A percentile compares a stretch with the other conserved stretches of the same genome.
These are phyloP conservation scores for Syzygium syzygioides DNA, from an alignment of 441 rosid genomes.

Conservation along the genomic window DNA sequence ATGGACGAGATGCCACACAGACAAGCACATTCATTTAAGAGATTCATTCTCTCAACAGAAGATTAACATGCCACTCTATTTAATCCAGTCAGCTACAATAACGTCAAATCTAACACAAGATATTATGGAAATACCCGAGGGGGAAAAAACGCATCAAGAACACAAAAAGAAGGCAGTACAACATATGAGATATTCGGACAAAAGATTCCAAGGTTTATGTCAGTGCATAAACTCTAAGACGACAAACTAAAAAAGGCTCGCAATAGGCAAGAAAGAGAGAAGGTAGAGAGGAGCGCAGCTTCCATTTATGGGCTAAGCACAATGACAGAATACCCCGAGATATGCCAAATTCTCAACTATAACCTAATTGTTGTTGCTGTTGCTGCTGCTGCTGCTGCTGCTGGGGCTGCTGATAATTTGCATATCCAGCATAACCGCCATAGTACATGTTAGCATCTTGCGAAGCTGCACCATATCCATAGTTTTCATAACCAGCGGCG, in stretches of 20 bases:
- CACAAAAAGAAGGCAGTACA: not conserved
- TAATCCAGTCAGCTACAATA: not conserved
- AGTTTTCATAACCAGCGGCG: not conserved
- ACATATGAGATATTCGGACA: not conserved
- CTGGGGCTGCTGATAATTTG: not conserved
- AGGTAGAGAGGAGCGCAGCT: not conserved
- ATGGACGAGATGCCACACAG: not conserved
- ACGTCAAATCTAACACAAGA: not conserved
- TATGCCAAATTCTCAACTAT: not conserved
- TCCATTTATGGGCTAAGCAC: not conserved
- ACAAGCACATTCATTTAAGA: not conserved
- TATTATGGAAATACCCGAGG: not conserved
- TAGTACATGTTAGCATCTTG: constrained; percentile 3
- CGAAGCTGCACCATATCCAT: not conserved
- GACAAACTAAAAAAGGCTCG: not conserved
- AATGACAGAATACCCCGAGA: not conserved
- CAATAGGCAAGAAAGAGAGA: not conserved
- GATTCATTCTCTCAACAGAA: not conserved
- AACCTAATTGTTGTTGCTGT: constrained; percentile 1
- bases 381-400: not conserved
- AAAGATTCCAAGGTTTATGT: not conserved
- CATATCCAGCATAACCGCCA: not conserved
- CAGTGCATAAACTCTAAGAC: not conserved
- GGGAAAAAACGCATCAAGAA: not conserved
- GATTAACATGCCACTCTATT: not conserved